Evolutionary conservation across 495 filamentous ascomycete genomes (phyloP).

Genomic region (Physcia stellaris): DNA sequence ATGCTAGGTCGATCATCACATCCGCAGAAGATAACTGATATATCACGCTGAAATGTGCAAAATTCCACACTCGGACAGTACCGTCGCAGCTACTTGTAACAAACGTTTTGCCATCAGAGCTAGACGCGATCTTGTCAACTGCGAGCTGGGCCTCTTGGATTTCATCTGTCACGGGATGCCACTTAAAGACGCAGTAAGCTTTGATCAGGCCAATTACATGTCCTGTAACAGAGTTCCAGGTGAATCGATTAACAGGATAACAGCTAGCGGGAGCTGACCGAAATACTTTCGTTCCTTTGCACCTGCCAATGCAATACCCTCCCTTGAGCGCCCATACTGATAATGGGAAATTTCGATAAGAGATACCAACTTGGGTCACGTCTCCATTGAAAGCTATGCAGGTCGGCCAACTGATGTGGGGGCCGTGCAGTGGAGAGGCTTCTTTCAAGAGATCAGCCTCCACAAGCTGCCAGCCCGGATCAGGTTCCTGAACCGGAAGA

Average conservation of each 20-base stretch:
- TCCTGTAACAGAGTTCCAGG: constrained; percentile 15
- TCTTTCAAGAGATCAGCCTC: background rate
- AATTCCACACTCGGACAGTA: constrained; percentile 14
- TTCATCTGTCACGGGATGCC: constrained; percentile 10
- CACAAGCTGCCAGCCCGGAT: constrained; percentile 3
- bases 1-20: constrained; percentile 7
- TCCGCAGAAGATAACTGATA: constrained; percentile 16
- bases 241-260: constrained; percentile 8
- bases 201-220: constrained; percentile 17
- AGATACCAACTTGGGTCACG: constrained; percentile 7
- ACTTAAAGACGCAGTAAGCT: constrained; percentile 19
- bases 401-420: constrained; percentile 6
- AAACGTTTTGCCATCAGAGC: constrained; percentile 17
- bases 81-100: constrained; percentile 14
- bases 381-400: constrained; percentile 10
- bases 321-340: constrained; percentile 7
- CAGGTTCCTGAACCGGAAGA: background rate
- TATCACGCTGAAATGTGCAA: constrained; percentile 11
- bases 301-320: constrained; percentile 5
- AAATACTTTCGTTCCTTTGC: constrained; percentile 7
- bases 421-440: background rate
- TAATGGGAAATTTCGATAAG: constrained; percentile 11
- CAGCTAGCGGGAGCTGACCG: no score
- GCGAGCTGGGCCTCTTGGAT: constrained; percentile 8
- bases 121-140: constrained; percentile 3